Evolutionary conservation across 1,139 yeast genomes (phyloP).

Genomic region (Yamadazyma diddensiae): DNA sequence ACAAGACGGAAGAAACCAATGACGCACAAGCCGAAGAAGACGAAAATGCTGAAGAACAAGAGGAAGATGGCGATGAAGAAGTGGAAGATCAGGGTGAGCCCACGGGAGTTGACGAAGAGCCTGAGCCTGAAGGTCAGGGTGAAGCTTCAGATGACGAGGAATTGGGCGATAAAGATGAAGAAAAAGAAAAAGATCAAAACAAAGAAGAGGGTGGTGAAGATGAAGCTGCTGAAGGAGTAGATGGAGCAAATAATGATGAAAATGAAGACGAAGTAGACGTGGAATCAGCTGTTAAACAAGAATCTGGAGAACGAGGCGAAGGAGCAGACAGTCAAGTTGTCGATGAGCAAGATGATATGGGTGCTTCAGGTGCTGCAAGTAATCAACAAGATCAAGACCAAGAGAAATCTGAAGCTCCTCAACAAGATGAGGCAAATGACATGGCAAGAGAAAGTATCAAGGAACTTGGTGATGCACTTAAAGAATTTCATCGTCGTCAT

Average conservation of each 20-base stretch:
- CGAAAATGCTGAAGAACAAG: slow-evolving; percentile 17
- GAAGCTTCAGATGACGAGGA: slow-evolving; percentile 18
- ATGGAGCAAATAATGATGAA: slow-evolving; percentile 52
- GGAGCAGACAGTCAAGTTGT: slow-evolving; percentile 72
- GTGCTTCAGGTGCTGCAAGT: slow-evolving; percentile 65
- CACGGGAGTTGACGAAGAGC: slow-evolving; percentile 25
- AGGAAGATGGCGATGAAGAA: slow-evolving; percentile 21
- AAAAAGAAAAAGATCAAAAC: slow-evolving; percentile 19
- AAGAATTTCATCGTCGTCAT: slow-evolving; percentile 87
- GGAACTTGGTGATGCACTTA: slow-evolving; percentile 85
- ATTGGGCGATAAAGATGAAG: slow-evolving; percentile 14
- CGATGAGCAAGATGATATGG: slow-evolving; percentile 68
- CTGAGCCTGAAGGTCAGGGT: slow-evolving; percentile 25
- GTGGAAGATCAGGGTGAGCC: slow-evolving; percentile 19
- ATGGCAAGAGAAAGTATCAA: slow-evolving; percentile 79
- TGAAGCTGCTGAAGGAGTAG: slow-evolving; percentile 37
- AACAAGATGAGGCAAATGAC: slow-evolving; percentile 62
- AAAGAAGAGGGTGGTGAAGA: slow-evolving; percentile 26
- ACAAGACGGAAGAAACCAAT: slow-evolving; percentile 30
- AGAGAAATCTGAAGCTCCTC: slow-evolving; percentile 26
- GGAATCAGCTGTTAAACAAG: slow-evolving; percentile 70
- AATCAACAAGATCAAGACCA: slow-evolving; percentile 31
- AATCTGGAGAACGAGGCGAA: slow-evolving; percentile 67
- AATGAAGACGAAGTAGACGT: slow-evolving; percentile 52
- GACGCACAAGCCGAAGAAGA: slow-evolving; percentile 16